Conservation (phyloP, 2,329 filamentous ascomycete species). For the Teratosphaeria viscida region DNA sequence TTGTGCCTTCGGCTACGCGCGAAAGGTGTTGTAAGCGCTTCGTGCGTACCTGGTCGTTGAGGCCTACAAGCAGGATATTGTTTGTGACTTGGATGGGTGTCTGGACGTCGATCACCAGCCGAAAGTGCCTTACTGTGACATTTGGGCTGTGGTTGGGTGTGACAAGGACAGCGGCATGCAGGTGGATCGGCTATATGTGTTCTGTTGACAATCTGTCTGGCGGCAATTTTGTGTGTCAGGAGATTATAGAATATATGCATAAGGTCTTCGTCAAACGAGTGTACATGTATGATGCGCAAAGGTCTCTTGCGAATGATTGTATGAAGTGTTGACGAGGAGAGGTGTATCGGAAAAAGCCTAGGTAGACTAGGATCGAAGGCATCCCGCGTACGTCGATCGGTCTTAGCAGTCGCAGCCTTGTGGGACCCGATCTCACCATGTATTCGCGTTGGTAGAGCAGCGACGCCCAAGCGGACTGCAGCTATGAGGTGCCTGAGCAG, state of each 20-base stretch:
- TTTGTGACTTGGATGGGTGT: too few species aligned
- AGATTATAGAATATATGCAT: neutral
- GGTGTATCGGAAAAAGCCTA: too few species aligned
- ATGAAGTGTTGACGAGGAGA: neutral
- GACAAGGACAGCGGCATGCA: neutral
- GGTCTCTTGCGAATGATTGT: neutral
- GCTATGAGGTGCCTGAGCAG: too few species aligned
- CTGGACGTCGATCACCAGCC: too few species aligned
- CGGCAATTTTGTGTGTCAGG: neutral
- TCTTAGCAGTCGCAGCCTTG: too few species aligned
- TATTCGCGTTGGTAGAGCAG: too few species aligned
- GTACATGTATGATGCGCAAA: neutral
- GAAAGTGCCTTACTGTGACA: too few species aligned
- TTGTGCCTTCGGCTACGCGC: neutral
- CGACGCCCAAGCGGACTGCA: too few species aligned
- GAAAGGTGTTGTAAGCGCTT: neutral
- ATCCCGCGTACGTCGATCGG: too few species aligned
- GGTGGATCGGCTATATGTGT: neutral
- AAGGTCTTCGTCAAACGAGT: neutral
- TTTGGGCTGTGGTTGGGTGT: neutral
- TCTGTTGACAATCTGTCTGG: neutral
- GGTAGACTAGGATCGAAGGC: too few species aligned
- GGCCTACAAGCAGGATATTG: too few species aligned
- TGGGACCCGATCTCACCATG: too few species aligned
- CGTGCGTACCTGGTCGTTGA: neutral